Evolutionary conservation across 129 eudicot species (phyloP).

Genomic region (Arctium minus): DNA sequence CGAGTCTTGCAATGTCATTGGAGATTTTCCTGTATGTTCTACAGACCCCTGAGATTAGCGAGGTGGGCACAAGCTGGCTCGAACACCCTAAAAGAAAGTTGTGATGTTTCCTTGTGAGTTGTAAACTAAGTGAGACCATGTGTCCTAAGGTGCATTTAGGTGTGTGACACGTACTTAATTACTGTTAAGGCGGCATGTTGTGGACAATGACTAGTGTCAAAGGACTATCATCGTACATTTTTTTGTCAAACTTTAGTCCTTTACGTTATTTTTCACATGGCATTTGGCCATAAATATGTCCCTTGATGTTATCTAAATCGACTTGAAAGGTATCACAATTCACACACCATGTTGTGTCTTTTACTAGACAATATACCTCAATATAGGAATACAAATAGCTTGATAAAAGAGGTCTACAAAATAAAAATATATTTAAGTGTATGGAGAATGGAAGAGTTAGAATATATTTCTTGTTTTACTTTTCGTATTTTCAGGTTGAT

Average conservation of each 20-base stretch:
- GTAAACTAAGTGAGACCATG: neutral
- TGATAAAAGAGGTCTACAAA: neutral
- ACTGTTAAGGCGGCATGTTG: no score
- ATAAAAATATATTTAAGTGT: neutral
- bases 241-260: neutral
- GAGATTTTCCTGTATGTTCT: no score
- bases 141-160: no score
- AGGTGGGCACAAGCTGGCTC: no score
- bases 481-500: neutral
- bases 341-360: neutral
- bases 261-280: neutral
- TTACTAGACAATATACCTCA: neutral
- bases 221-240: neutral
- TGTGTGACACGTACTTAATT: neutral
- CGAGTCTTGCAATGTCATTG: no score
- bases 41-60: no score
- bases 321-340: neutral
- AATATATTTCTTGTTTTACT: neutral
- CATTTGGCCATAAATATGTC: neutral
- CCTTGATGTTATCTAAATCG: neutral
- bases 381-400: neutral
- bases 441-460: no score
- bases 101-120: no score
- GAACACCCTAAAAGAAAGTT: neutral
- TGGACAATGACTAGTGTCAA: neutral